phyloP scores from a whole-genome alignment of 2,329 filamentous ascomycete genomes.

The Neofusicoccum cordaticola region DNA sequence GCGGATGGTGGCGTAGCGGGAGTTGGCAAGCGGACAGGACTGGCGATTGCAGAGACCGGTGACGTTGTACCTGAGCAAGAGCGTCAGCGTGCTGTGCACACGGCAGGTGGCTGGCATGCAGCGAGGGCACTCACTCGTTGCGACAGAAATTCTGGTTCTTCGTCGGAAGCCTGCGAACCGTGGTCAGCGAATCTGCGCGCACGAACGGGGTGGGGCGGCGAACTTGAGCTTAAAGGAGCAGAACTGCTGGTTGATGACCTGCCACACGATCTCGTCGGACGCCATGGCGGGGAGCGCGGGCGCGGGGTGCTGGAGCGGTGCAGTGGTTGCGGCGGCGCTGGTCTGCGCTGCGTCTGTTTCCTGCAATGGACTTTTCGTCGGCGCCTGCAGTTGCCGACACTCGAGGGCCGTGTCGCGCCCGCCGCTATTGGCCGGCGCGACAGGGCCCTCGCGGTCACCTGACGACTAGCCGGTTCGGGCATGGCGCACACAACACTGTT shows the following conservation, averaged over 20 bases:
- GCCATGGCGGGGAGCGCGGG: slow-evolving; percentile 1
- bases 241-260: slow-evolving; percentile 92
- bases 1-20: slow-evolving; percentile 87
- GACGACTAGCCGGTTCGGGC: background rate
- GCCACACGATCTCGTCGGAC: slow-evolving; percentile 96
- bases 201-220: slow-evolving; percentile 18
- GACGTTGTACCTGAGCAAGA: slow-evolving; percentile 65
- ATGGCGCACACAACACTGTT: slow-evolving; percentile 5
- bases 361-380: slow-evolving; percentile 12
- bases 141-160: slow-evolving; percentile 92
- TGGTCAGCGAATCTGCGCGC: slow-evolving; percentile 20
- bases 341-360: background rate
- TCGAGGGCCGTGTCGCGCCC: background rate
- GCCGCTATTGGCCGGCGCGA: background rate
- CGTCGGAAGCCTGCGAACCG: slow-evolving; percentile 46
- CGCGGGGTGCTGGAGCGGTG: background rate
- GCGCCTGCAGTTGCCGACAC: background rate
- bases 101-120: slow-evolving; percentile 25
- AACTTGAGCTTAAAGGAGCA: slow-evolving; percentile 91
- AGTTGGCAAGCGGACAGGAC: slow-evolving; percentile 87
- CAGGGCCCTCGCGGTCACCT: background rate
- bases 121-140: slow-evolving; percentile 57
- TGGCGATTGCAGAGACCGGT: slow-evolving; percentile 81
- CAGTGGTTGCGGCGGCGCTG: background rate
- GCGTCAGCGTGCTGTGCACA: background rate